Evolutionary conservation across 2,329 filamentous ascomycete genomes (phyloP), one percentile per base, ranked within the genome.

Genomic region (Venturia carpophila): DNA sequence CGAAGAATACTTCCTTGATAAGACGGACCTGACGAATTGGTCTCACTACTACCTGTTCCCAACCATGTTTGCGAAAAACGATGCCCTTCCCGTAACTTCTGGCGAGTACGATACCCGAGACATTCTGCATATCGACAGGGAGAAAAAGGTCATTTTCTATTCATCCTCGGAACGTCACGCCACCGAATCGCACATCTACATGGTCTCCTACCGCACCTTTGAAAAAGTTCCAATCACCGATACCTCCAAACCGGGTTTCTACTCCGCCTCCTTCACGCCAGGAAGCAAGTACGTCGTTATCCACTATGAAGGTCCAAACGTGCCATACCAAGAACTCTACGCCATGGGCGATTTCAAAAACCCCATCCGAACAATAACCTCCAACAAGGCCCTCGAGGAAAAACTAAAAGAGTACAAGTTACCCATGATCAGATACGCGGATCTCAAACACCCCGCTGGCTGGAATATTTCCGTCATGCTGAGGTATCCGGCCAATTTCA

Each of bases 311-410:
- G 87, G 87, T 0, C 87, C 87, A 0, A 83, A 88, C 64, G 83
- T 90, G 0, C 87, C 87, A 0, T 89, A 88, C 74, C 86, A 89
- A 70, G 84, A 88, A 68, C 78, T 90, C 0, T 88, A 87, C 74
- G 76, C 82, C 0, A 72, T 81, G 67, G 83, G 86, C 71, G 79
- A 80, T 24, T 82, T 79, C 24, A 70, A 70, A 9, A 79, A 75
- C 42, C 81, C 85, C 0, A 73, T 89, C 10, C 81, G 83, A 6
- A 84, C 81, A 0, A 78, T 90, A 10, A 82, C 83, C 11, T 81
- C 82, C 70, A 89, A 89, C 72, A 79, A 80, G n/a, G 78, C 71
- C 0, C 78, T 88, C 1, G 80, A 82, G 70, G 73, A 79, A 30
- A 80, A 75, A n/a, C 78, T 89, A 1, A 75, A 83, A 15, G 76